Evolutionary conservation across 2,329 filamentous ascomycete genomes (phyloP).

Genomic region (Colletotrichum costaricense): DNA sequence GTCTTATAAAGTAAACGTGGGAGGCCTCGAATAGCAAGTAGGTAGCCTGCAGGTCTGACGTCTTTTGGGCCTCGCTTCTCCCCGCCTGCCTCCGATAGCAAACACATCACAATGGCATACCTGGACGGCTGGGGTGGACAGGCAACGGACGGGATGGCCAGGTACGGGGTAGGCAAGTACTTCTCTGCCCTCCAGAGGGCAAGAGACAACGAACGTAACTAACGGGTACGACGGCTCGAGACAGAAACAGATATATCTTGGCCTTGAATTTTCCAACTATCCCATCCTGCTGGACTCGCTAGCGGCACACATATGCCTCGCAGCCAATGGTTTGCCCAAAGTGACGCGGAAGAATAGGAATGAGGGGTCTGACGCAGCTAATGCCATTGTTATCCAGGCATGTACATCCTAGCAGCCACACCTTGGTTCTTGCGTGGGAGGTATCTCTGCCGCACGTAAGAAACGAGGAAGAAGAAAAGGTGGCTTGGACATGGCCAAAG

Average conservation of each 20-base stretch:
- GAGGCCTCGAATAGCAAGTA: background rate
- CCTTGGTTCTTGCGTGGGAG: background rate
- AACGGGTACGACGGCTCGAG: slow-evolving; percentile 19
- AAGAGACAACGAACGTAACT: background rate
- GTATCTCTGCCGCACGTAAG: background rate
- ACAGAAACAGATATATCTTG: slow-evolving; percentile 12
- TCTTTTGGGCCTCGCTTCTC: slow-evolving; percentile 7
- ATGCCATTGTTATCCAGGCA: background rate
- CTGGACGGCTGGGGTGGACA: slow-evolving; percentile 3
- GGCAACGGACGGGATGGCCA: background rate
- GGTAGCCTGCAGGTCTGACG: slow-evolving; percentile 21
- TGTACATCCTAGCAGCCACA: slow-evolving; percentile 5
- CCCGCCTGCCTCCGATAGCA: background rate
- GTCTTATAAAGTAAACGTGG: slow-evolving; percentile 14
- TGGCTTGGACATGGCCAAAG: slow-evolving; percentile 5
- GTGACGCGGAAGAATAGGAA: background rate
- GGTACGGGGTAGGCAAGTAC: background rate
- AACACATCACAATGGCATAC: background rate
- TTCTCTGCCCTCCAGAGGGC: background rate
- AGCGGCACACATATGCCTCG: background rate
- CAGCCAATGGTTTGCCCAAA: background rate
- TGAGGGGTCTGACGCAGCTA: background rate
- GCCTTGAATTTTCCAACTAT: background rate
- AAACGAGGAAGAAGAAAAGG: background rate
- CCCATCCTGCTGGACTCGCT: background rate